Percentiles rank a stretch among this genome's conserved stretches.
These are phyloP conservation scores for Pestalotiopsis sp. DNA, from an alignment of 2,329 filamentous ascomycete genomes.

Conservation along the genomic window DNA sequence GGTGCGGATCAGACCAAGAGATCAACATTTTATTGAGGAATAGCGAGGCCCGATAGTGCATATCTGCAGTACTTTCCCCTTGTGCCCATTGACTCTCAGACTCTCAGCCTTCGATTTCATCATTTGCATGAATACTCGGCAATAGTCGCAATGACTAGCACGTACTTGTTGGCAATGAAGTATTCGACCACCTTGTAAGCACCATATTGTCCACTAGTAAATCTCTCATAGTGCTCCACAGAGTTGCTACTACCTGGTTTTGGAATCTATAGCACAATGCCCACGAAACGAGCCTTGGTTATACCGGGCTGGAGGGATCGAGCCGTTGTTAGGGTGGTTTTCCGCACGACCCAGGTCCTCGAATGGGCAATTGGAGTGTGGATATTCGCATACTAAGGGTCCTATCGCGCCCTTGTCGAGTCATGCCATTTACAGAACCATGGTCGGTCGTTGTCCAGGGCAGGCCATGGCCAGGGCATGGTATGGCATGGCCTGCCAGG, in stretches of 20 bases:
- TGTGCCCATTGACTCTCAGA: not conserved
- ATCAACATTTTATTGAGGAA: not conserved
- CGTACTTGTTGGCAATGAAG: not conserved
- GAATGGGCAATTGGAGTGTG: not conserved
- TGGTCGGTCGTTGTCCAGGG: not conserved
- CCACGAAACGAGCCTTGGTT: not conserved
- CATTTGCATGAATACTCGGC: not conserved
- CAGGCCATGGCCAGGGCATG: too few relatives aligned
- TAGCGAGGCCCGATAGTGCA: not conserved
- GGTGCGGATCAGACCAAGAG: not conserved
- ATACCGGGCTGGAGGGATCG: not conserved
- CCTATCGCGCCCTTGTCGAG: constrained; percentile 1
- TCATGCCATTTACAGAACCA: not conserved
- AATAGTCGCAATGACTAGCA: not conserved
- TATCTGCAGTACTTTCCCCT: not conserved
- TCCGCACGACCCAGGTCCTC: not conserved
- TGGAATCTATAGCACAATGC: not conserved
- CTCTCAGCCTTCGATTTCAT: not conserved
- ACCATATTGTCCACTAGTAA: not conserved
- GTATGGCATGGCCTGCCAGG: not conserved
- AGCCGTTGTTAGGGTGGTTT: not conserved
- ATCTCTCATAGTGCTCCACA: not conserved
- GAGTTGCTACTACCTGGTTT: not conserved
- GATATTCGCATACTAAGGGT: not conserved
- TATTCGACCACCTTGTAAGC: not conserved